Evolutionary conservation across 2,329 filamentous ascomycete genomes (phyloP).

Genomic region (Diplodia sapinea): DNA sequence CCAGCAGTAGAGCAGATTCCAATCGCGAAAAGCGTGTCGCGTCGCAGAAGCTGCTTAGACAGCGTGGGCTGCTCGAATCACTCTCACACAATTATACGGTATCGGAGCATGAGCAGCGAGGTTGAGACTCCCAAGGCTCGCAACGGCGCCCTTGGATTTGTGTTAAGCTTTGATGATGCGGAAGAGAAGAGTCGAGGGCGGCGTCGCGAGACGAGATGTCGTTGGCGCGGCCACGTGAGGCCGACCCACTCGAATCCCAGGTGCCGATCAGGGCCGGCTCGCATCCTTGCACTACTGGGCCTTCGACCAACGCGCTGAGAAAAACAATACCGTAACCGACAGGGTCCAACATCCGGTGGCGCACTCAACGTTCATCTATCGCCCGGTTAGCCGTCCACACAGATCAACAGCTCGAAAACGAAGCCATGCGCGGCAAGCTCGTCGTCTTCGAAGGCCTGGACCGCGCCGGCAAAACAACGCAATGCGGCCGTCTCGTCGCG

Average conservation of each 20-base stretch:
- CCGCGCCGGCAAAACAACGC: slow-evolving; percentile 89
- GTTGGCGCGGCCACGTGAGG: not conserved
- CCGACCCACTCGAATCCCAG: slow-evolving; percentile 19
- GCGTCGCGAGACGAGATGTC: slow-evolving; percentile 8
- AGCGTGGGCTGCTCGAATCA: not conserved
- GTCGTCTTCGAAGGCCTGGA: slow-evolving; percentile 89
- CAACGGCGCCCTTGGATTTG: slow-evolving; percentile 18
- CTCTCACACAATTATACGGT: slow-evolving; percentile 26
- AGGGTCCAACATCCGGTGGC: not conserved
- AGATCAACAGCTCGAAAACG: not conserved
- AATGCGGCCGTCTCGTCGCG: slow-evolving; percentile 72
- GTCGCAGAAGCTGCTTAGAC: slow-evolving; percentile 20
- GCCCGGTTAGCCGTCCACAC: not conserved
- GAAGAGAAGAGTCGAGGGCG: not conserved
- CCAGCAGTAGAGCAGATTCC: slow-evolving; percentile 18
- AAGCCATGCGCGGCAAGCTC: slow-evolving; percentile 67
- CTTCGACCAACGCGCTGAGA: not conserved
- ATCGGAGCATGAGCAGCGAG: not conserved
- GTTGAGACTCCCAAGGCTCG: not conserved
- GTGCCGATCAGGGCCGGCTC: slow-evolving; percentile 20
- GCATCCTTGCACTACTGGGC: slow-evolving; percentile 11
- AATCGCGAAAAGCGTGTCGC: not conserved
- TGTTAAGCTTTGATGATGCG: not conserved
- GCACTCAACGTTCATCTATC: not conserved
- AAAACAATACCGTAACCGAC: not conserved